These are phyloP conservation scores for Mentha longifolia DNA, from an alignment of 257 asterid genomes.

Conservation along the genomic window DNA sequence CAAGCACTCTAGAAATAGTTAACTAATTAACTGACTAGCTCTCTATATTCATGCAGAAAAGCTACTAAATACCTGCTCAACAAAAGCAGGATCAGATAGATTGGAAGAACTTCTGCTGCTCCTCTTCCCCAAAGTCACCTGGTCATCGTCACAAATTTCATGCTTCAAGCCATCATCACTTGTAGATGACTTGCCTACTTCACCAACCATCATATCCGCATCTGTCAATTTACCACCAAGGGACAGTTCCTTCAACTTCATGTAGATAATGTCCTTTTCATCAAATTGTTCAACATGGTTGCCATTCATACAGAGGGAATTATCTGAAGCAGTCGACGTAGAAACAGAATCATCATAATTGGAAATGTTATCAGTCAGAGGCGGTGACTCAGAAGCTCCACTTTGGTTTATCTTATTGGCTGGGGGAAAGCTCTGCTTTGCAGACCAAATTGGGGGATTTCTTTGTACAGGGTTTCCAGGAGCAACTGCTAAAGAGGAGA, in stretches of 20 bases:
- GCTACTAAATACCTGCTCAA: slow-evolving; percentile 56
- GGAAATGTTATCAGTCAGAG: slow-evolving; percentile 35
- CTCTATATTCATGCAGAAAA: not conserved
- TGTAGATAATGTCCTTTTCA: slow-evolving; percentile 51
- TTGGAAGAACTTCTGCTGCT: slow-evolving; percentile 40
- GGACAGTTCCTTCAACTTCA: slow-evolving; percentile 65
- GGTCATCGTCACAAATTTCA: slow-evolving; percentile 42
- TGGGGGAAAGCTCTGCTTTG: slow-evolving; percentile 28
- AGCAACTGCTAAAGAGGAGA: slow-evolving; percentile 53
- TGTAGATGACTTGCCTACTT: slow-evolving; percentile 38
- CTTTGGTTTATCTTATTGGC: slow-evolving; percentile 41
- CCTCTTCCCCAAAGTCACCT: slow-evolving; percentile 37
- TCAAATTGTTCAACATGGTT: slow-evolving; percentile 36
- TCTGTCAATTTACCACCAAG: slow-evolving; percentile 28
- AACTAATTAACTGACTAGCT: slow-evolving; percentile 12
- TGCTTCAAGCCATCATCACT: slow-evolving; percentile 40
- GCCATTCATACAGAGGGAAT: slow-evolving; percentile 39
- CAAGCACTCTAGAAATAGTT: slow-evolving; percentile 1
- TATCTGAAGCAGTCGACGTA: slow-evolving; percentile 39
- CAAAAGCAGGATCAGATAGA: slow-evolving; percentile 41
- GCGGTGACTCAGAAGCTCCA: slow-evolving; percentile 41
- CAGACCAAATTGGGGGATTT: slow-evolving; percentile 33
- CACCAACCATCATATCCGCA: slow-evolving; percentile 34
- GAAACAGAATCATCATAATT: slow-evolving; percentile 39
- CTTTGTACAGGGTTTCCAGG: slow-evolving; percentile 43